Evolutionary conservation across 805 yeast genomes (phyloP).

Genomic region (Metschnikowia noctiluminum): DNA sequence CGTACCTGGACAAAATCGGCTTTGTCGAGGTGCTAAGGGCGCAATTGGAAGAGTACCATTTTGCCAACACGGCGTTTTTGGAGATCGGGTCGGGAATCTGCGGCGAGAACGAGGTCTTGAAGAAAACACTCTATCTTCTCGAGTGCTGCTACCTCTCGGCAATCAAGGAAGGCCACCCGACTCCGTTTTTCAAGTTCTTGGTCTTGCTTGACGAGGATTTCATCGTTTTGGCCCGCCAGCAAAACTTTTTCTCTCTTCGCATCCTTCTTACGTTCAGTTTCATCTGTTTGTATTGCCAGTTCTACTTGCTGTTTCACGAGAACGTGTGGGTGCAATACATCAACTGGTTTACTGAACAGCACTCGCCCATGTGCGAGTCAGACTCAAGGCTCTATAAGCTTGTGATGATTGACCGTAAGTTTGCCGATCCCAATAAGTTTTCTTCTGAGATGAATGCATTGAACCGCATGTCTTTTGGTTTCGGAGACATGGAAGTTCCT

Average conservation of each 20-base stretch:
- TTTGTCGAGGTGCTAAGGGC: conserved; percentile 7
- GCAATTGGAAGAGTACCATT: conserved; percentile 5
- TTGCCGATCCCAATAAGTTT: conserved; percentile 4
- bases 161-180: conserved; percentile 22
- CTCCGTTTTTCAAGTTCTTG: conserved; percentile 32
- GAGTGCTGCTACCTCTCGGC: conserved; percentile 15
- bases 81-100: conserved; percentile 11
- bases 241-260: conserved; percentile 26
- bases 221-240: conserved; percentile 18
- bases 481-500: neutral
- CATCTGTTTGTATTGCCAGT: conserved; percentile 20
- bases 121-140: conserved; percentile 10
- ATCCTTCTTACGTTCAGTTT: conserved; percentile 22
- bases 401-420: conserved; percentile 3
- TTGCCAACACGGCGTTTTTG: conserved; percentile 3
- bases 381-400: conserved; percentile 9
- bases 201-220: conserved; percentile 18
- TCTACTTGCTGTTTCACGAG: conserved; percentile 19
- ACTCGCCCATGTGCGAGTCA: conserved; percentile 1
- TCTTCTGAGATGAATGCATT: neutral
- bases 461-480: conserved; percentile 3
- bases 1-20: conserved; percentile 3
- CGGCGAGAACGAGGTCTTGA: conserved; percentile 8
- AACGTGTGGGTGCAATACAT: conserved; percentile 31
- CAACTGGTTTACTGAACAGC: conserved; percentile 16